Evolutionary conservation across 2,329 filamentous ascomycete genomes (phyloP), one percentile per base, ranked within the genome.

Genomic region (Furcasterigmium furcatum): DNA sequence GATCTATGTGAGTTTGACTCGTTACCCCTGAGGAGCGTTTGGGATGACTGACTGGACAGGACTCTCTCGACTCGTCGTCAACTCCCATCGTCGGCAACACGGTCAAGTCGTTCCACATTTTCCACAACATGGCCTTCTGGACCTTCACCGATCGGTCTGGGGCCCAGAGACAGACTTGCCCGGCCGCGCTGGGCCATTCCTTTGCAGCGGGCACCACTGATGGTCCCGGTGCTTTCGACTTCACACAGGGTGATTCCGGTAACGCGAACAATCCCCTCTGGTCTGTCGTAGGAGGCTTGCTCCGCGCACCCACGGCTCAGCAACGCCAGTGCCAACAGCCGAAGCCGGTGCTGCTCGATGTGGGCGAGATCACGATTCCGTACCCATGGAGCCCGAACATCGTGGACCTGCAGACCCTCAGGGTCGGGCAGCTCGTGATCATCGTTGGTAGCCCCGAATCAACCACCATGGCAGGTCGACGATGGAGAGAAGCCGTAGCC

Each of bases 171-270:
- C 74, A 70, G 41, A 95, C 91, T 0, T 97, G 92, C 56, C 85
- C 91, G 4, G 91, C 91, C 1, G 90, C 91, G 0, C 71, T 97
- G 48, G 92, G 92, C 6, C 95, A 94, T 61, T 91, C 88, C 0
- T 97, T 97, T 61, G 92, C 92, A 1, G 92, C 88, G 1, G 92
- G 92, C 10, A 97, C 92, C 0, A 88, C 89, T 0, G 92, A 97
- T 62, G 90, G 92, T 6, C 91, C 92, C 0, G 92, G 92, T 1
- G 84, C 83, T 0, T 95, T 96, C 58, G 92, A 97, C 65, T 96
- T 97, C 62, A 94, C 88, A 2, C 92, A 97, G 60, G 91, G 91
- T 53, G 80, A 88, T 52, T 80, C 82, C 1, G 84, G 84, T 25
- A 73, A 80, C n/a, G 85, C 89, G 34, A 79, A 77, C 19, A 88